Evolutionary conservation across 352 stramenopile genomes (phyloP).

Genomic region (Chrysophaeum taylorii): DNA sequence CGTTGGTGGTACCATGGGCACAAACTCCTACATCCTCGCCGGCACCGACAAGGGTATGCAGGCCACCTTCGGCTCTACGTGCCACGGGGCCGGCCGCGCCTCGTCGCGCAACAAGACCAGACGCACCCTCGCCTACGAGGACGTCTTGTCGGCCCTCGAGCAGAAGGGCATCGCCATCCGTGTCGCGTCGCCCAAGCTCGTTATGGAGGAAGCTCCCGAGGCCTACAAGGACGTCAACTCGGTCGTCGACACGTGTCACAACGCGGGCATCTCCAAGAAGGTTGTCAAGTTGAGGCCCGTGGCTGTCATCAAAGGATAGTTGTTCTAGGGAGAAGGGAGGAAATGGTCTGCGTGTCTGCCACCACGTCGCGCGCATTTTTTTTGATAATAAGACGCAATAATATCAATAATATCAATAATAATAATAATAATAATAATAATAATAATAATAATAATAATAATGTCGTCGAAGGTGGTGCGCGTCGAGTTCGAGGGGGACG

Average conservation of each 20-base stretch:
- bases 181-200: conserved; percentile 63
- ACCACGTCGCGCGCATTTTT: too few relatives aligned
- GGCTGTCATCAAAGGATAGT: conserved; percentile 67
- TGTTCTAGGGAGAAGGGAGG: too few relatives aligned
- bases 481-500: too few relatives aligned
- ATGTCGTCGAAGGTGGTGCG: too few relatives aligned
- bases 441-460: too few relatives aligned
- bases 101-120: conserved; percentile 45
- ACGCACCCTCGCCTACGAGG: conserved; percentile 48
- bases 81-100: conserved; percentile 28
- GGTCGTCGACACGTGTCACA: conserved; percentile 70
- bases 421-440: too few relatives aligned
- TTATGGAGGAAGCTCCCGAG: conserved; percentile 70
- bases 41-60: too few relatives aligned
- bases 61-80: conserved; percentile 31
- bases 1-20: too few relatives aligned
- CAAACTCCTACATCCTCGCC: too few relatives aligned
- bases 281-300: conserved; percentile 62
- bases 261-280: conserved; percentile 63
- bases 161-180: conserved; percentile 61
- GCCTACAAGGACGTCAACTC: conserved; percentile 68
- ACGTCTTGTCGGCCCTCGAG: conserved; percentile 52
- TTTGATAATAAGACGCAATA: too few relatives aligned
- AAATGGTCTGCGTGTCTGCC: too few relatives aligned
- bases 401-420: too few relatives aligned